These are phyloP conservation scores for Leersia perrieri DNA, from an alignment of 176 grass and related monocot species.

Conservation along the genomic window DNA sequence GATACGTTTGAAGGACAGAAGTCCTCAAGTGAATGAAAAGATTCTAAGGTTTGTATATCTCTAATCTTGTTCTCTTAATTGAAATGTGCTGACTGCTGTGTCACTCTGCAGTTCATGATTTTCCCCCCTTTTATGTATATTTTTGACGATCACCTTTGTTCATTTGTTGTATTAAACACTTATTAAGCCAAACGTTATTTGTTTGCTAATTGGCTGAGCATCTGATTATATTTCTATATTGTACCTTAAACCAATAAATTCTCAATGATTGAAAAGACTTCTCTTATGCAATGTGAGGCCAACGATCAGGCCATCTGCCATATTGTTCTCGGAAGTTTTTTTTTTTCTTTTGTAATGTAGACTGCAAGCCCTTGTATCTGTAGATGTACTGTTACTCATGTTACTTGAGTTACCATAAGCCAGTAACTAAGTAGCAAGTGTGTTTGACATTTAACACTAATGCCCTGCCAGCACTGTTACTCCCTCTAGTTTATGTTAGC, in stretches of 20 bases:
- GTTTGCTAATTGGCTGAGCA: neutral
- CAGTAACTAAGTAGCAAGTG: constrained; percentile 7
- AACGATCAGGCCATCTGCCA: neutral
- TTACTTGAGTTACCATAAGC: neutral
- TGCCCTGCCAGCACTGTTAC: neutral
- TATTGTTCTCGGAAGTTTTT: neutral
- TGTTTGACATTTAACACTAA: constrained; percentile 16
- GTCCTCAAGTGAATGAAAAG: constrained; percentile 82
- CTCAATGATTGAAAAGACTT: constrained; percentile 1
- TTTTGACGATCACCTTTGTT: constrained; percentile 15
- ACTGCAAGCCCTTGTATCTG: constrained; percentile 1
- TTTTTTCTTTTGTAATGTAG: neutral
- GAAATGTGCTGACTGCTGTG: neutral
- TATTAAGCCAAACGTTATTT: constrained; percentile 7
- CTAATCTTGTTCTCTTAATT: constrained; percentile 25
- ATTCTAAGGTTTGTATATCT: constrained; percentile 75
- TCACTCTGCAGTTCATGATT: neutral
- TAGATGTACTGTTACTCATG: constrained; percentile 16
- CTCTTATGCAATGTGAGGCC: neutral
- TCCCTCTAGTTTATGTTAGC: neutral
- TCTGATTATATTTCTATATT: constrained; percentile 8
- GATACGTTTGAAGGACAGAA: constrained; percentile 91
- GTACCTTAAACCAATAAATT: constrained; percentile 9
- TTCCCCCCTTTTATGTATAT: neutral
- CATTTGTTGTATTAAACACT: neutral